Percentiles rank a stretch among this genome's conserved stretches.
phyloP scores from a whole-genome alignment of 257 asterid genomes.

The Fraxinus cuspidata region DNA sequence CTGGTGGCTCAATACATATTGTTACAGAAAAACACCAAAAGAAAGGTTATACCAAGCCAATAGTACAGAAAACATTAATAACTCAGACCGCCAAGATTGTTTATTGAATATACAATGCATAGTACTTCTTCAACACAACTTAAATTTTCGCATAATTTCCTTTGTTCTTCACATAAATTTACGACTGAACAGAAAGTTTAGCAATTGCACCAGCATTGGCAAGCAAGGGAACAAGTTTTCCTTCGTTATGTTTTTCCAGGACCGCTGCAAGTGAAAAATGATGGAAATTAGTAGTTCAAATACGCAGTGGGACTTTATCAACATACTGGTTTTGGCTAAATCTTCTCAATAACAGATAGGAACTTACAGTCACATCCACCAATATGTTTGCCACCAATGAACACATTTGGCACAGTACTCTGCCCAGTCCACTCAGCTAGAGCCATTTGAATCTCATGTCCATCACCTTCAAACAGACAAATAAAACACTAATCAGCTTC shows the following conservation, averaged over 20 bases:
- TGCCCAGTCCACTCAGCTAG: conserved; percentile 81
- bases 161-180: conserved; percentile 9
- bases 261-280: conserved; percentile 44
- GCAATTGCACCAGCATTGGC: conserved; percentile 60
- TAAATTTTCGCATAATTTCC: conserved; percentile 3
- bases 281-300: not conserved
- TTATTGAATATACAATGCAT: not conserved
- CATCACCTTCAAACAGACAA: conserved; percentile 54
- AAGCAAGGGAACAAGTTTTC: conserved; percentile 63
- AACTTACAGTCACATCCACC: conserved; percentile 82
- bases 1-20: not conserved
- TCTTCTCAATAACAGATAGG: not conserved
- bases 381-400: conserved; percentile 74
- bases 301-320: not conserved
- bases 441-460: conserved; percentile 65
- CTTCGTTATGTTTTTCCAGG: conserved; percentile 53
- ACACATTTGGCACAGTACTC: conserved; percentile 81
- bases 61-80: not conserved
- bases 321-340: not conserved
- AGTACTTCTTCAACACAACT: not conserved
- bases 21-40: not conserved
- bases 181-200: conserved; percentile 36
- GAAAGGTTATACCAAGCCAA: not conserved
- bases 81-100: not conserved
- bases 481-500: not conserved